Conservation (phyloP, 2,329 filamentous ascomycete genomes). For the Penicillium sp. region DNA sequence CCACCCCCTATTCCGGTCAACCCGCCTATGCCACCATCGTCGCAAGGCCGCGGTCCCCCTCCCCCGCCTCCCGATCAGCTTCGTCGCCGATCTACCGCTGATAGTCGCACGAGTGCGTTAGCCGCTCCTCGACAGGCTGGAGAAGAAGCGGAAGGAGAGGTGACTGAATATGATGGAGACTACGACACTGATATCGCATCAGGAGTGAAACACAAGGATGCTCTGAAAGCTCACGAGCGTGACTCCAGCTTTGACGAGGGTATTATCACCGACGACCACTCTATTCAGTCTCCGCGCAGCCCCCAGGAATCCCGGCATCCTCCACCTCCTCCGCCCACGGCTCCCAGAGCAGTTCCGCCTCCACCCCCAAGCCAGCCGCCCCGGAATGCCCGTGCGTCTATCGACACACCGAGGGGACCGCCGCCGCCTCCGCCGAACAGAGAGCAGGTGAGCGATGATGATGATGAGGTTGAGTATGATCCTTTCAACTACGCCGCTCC, state of each 20-base stretch:
- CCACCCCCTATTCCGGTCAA: constrained; percentile 43
- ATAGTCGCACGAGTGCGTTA: constrained; percentile 46
- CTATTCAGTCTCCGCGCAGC: constrained; percentile 49
- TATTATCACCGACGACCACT: constrained; percentile 55
- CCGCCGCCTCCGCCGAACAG: constrained; percentile 48
- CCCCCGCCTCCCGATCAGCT: constrained; percentile 57
- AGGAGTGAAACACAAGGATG: constrained; percentile 91
- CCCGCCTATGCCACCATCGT: constrained; percentile 39
- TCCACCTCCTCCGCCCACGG: constrained; percentile 58
- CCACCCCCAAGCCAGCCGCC: constrained; percentile 64
- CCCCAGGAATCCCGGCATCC: constrained; percentile 39
- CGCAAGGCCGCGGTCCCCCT: constrained; percentile 64
- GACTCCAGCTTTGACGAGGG: constrained; percentile 74
- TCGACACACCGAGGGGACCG: constrained; percentile 36
- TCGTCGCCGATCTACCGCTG: constrained; percentile 61
- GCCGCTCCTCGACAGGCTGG: constrained; percentile 50
- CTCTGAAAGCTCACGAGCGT: constrained; percentile 75
- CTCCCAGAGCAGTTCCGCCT: constrained; percentile 63
- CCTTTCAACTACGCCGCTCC: constrained; percentile 53
- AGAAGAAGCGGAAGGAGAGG: constrained; percentile 71
- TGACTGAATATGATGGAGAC: constrained; percentile 94
- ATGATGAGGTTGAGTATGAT: constrained; percentile 55
- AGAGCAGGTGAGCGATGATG: constrained; percentile 43
- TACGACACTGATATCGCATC: constrained; percentile 97
- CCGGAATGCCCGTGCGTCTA: constrained; percentile 41